Conservation (phyloP, 2,329 filamentous ascomycete species). For the Penicillium sumatraense region DNA sequence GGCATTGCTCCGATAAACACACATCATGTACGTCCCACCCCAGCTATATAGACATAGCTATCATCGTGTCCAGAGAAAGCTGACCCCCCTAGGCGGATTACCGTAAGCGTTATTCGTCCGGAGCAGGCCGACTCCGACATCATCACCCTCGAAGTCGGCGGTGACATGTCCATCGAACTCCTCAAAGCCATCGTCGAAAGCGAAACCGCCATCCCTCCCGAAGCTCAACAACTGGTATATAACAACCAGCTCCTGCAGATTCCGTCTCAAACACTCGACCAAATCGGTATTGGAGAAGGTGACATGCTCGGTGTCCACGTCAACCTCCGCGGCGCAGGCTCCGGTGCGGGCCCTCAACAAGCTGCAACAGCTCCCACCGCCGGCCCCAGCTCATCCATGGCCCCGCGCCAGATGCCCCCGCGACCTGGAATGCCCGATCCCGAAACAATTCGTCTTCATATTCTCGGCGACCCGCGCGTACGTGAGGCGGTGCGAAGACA, state of each 20-base stretch:
- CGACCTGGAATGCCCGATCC: conserved; percentile 60
- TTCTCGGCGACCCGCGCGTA: conserved; percentile 77
- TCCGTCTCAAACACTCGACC: conserved; percentile 78
- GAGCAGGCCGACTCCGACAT: conserved; percentile 74
- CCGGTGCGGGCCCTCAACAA: conserved; percentile 18
- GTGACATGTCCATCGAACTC: conserved; percentile 80
- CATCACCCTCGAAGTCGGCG: conserved; percentile 78
- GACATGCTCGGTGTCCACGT: conserved; percentile 93
- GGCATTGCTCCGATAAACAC: not conserved
- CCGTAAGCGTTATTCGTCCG: conserved; percentile 79
- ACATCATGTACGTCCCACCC: conserved; percentile 6
- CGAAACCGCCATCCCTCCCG: conserved; percentile 74
- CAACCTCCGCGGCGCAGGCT: conserved; percentile 27
- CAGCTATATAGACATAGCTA: not conserved
- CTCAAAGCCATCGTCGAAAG: conserved; percentile 87
- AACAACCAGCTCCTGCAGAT: conserved; percentile 82
- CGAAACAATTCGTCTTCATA: conserved; percentile 80
- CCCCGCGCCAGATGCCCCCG: conserved; percentile 35
- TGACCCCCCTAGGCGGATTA: conserved; percentile 71
- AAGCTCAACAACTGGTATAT: conserved; percentile 83
- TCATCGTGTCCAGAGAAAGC: not conserved
- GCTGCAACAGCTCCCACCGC: conserved; percentile 30
- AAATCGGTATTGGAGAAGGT: conserved; percentile 80
- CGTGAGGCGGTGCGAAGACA: conserved; percentile 72
- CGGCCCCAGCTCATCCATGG: conserved; percentile 29